These are phyloP conservation scores for Decorospora gaudefroyi DNA, from an alignment of 2,329 filamentous ascomycete genomes.

Conservation along the genomic window DNA sequence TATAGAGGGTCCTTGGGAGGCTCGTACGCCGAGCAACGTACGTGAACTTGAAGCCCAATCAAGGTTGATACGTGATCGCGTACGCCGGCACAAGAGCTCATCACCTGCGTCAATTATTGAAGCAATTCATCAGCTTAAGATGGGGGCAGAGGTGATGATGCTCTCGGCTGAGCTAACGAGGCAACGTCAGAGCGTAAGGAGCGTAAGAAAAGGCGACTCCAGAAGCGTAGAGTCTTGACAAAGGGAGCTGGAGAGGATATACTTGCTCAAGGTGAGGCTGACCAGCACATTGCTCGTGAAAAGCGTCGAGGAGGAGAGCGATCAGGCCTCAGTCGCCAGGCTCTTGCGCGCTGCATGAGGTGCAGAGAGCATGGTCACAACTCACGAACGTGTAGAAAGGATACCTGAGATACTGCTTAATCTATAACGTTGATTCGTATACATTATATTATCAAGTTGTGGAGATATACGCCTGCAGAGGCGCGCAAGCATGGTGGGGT, in stretches of 20 bases:
- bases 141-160: too few relatives aligned
- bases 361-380: neutral
- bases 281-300: neutral
- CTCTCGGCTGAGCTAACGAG: constrained; percentile 1
- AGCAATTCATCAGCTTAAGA: neutral
- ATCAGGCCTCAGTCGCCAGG: neutral
- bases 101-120: neutral
- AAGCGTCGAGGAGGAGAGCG: neutral
- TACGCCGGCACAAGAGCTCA: neutral
- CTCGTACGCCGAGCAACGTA: constrained; percentile 11
- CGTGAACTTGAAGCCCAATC: constrained; percentile 4
- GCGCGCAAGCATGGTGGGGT: neutral
- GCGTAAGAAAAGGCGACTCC: constrained; percentile 1
- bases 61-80: constrained; percentile 2
- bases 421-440: neutral
- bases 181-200: neutral
- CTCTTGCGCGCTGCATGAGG: neutral
- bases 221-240: neutral
- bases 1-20: constrained; percentile 3
- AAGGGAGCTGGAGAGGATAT: constrained; percentile 2
- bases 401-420: neutral
- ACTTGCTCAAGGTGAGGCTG: constrained; percentile 1
- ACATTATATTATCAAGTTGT: neutral
- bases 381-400: neutral
- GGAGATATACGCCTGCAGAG: neutral